Base-by-base conservation (phyloP, 495 filamentous ascomycete genomes). In the Penicillium nucicola region DNA sequence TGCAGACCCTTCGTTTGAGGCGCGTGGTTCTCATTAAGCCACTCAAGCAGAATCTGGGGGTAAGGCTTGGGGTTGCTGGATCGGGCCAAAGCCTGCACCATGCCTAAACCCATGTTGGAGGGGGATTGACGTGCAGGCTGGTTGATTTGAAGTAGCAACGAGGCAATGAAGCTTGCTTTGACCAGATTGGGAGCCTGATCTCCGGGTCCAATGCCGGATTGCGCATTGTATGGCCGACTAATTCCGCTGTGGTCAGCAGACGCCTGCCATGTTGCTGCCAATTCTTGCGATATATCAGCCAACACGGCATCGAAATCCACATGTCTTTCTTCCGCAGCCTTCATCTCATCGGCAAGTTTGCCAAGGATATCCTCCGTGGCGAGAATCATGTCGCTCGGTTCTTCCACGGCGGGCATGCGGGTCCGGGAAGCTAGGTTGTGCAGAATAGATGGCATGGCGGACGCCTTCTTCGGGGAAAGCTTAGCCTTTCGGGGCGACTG, bases 11-110 rank as follows among this genome's bases (percentile, higher is more conserved):
- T 70, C 17, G 67, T 66, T 52, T 83, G 84, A 20, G 84, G 70
- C 39, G 82, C 77, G 60, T 92, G 84, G 56, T 86, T 77, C 3
- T 74, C 73, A 43, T 88, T 76, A 32, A 95, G 72, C 90, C 90
- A 97, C 50, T 86, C 78, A 18, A 95, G 76, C 13, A 97, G 71
- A 23, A 89, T 75, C 54, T 84, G 82, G 12, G 91, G 88, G 5
- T 92, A 69, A 5, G 87, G 78, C 17, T 54, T 66, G 15, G 68
- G 61, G 11, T 70, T 68, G 40, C 67, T 69, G 6, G 72, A 67
- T 25, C 75, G 69, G 14, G 59, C 46, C 32, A 58, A 47, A 31
- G 62, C 61, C 50, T 64, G 52, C 38, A 66, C 53, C 55, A 75
- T 49, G 44, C 62, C 64, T 36, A 60, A 3, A 65, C 61, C 15